Conservation (phyloP, 225 moss, liverwort and hornwort species). For the Lunularia cruciata region DNA sequence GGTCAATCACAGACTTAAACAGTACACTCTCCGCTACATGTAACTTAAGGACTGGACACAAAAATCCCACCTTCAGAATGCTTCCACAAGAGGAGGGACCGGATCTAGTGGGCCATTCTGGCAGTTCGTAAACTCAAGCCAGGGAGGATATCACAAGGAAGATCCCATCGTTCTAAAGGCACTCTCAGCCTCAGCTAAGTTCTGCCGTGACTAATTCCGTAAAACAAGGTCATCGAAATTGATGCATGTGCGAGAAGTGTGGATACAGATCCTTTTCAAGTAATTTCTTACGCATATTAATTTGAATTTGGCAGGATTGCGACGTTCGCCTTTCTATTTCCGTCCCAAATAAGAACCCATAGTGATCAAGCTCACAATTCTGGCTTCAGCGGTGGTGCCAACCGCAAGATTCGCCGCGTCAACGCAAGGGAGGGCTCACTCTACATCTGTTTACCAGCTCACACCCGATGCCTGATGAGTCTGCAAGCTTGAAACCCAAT, state of each 20-base stretch:
- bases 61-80: conserved; percentile 3
- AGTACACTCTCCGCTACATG: background rate
- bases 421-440: background rate
- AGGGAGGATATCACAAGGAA: background rate
- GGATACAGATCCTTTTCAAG: background rate
- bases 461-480: background rate
- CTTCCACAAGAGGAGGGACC: background rate
- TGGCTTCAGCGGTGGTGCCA: background rate
- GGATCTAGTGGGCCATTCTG: conserved; percentile 3
- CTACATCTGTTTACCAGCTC: conserved; percentile 6
- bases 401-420: conserved; percentile 12
- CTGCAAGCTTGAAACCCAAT: background rate
- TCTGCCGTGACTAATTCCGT: background rate
- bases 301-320: background rate
- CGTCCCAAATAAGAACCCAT: background rate
- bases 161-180: background rate
- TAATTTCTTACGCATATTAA: background rate
- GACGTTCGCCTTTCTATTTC: background rate
- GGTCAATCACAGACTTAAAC: background rate
- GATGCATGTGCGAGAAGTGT: background rate
- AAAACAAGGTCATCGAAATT: background rate
- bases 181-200: background rate
- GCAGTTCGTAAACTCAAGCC: background rate
- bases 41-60: background rate
- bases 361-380: background rate